These are phyloP conservation scores for Stevia rebaudiana DNA, from an alignment of 140 eudicot species.

Conservation along the genomic window DNA sequence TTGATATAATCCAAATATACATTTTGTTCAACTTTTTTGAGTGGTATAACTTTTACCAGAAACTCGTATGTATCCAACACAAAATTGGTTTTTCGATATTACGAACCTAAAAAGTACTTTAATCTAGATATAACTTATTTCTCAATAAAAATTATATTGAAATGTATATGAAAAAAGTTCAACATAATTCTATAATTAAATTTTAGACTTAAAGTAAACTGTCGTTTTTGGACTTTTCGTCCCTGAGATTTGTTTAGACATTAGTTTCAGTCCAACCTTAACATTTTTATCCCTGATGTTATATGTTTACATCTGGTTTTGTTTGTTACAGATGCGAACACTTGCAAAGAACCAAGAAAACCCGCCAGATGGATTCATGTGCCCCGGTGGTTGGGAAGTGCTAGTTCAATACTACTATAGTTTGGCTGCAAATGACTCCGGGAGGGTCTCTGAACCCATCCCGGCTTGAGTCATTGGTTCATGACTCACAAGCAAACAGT, in stretches of 20 bases:
- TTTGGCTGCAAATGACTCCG: conserved; percentile 42
- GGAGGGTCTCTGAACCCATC: conserved; percentile 43
- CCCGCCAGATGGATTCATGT: conserved; percentile 73
- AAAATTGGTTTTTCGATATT: too few relatives aligned
- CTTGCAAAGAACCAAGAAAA: conserved; percentile 59
- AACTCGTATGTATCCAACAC: too few relatives aligned
- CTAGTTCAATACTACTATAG: conserved; percentile 59
- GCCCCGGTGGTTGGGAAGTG: conserved; percentile 71
- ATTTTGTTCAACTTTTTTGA: too few relatives aligned
- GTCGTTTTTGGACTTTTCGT: too few relatives aligned
- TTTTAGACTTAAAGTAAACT: too few relatives aligned
- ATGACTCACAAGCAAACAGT: neutral
- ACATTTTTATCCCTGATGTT: too few relatives aligned
- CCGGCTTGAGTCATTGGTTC: conserved; percentile 31
- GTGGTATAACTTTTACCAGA: too few relatives aligned
- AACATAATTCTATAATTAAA: neutral
- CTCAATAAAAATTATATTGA: neutral
- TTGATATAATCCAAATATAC: too few relatives aligned
- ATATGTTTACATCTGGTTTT: neutral
- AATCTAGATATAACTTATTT: neutral
- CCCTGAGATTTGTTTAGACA: too few relatives aligned
- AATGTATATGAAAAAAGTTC: neutral
- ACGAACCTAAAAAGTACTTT: neutral
- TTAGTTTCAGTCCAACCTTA: too few relatives aligned
- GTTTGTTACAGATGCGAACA: conserved; percentile 47